Base-by-base conservation (phyloP, 345 rosid species). In the Carallia pectinifolia region DNA sequence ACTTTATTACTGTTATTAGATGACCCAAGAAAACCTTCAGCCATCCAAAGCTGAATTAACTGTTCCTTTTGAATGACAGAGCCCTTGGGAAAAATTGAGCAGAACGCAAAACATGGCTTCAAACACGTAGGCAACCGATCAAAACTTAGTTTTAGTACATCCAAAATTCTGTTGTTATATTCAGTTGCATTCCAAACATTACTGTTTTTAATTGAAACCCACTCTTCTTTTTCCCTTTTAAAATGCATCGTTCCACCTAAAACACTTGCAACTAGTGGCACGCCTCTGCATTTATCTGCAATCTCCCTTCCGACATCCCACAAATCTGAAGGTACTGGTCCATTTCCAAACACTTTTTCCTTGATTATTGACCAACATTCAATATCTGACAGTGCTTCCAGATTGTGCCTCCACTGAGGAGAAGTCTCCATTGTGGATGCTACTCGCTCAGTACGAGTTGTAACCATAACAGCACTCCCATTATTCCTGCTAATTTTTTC, bases 291-390 rank as follows among this genome's bases (percentile, higher is more conserved):
- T 31, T 44, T 67, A 30, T 53, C 18, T 0, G 73, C 79, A 58
- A 79, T 71, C 7, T n/a, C 62, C 39, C 38, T 58, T 7, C 76
- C 82, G 27, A 79, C 68, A 1, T 6, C 60, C 62, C 47, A 60
- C 6, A 79, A 58, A 1, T 71, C 58, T 19, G 8, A 18, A 75
- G n/a, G 19, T 2, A 58, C 6, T 1, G 6, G 1, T 0, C 52
- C 34, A 1, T 30, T 39, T 56, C 30, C 67, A 9, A 16, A 58
- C 1, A 52, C 75, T 17, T 52, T 40, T 18, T 63, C 47, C 53
- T 39, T 62, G 61, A 78, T 38, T 8, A 79, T 74, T 1, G 64
- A 66, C 74, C 71, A 78, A 16, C 72, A 74, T 7, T 78, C 65
- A 23, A 13, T 65, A 47, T 61, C 34, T 0, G 67, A 6, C 4